Evolutionary conservation across 2,329 filamentous ascomycete genomes (phyloP), one percentile per base, ranked within the genome.

Genomic region (Alternaria longipes): DNA sequence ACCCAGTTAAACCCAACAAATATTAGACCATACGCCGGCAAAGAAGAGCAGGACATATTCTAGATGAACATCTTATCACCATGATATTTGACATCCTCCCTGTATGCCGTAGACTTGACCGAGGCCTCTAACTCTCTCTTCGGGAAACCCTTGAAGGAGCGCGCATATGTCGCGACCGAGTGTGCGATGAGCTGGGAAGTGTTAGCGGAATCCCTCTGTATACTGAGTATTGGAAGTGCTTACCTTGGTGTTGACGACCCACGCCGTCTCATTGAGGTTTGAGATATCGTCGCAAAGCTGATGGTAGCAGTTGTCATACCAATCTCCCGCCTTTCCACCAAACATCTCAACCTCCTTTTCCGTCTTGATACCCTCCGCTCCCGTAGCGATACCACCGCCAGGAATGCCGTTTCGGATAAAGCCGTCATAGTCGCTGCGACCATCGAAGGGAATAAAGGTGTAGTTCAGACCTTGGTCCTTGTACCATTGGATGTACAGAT

Each of bases 291-390:
- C 80, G 28, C 79, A 79, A 3, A 76, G 67, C 60, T 76, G 70
- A 53, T 81, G 80, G 61, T 81, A 81, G 59, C 78, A 79, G 5
- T 69, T 68, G 56, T 81, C 79, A 50, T 77, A 78, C 69, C 74
- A 77, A 5, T 78, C 72, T 7, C 79, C 80, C 0, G 75, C 78
- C 56, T 72, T 72, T 12, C 79, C 79, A 6, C 79, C 79, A 60
- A 79, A 81, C 62, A 73, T 63, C 49, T 70, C 66, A 26, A 68
- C 74, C 60, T 80, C 75, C 22, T 75, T 64, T 59, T 76, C 74
- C 0, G 77, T 80, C 74, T 81, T 81, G 67, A 80, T 74, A 16
- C 75, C 75, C 53, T 81, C 79, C 0, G 79, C 79, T 4, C 80
- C 80, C 0, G 79, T 81, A 1, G 78, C 78, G 42, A 79, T 78